Evolutionary conservation across 768 basidiomycete species (phyloP).

Genomic region (Termitomyces sp.): DNA sequence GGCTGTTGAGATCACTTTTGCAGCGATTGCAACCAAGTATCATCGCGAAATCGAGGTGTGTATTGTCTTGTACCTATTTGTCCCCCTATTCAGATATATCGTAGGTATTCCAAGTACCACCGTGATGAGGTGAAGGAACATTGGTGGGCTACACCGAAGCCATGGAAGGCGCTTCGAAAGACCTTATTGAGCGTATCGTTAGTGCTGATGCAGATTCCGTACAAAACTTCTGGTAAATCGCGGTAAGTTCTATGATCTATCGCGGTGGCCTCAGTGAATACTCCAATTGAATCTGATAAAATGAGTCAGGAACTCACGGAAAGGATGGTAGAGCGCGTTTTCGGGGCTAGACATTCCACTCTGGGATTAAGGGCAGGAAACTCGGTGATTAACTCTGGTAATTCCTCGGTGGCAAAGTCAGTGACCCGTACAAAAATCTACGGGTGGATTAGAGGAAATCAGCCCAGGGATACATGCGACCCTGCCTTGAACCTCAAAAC

Average conservation of each 20-base stretch:
- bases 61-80: background rate
- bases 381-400: constrained; percentile 61
- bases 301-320: background rate
- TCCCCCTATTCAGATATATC: background rate
- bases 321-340: constrained; percentile 35
- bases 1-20: no score
- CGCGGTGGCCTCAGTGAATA: constrained; percentile 54
- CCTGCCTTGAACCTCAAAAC: constrained; percentile 46
- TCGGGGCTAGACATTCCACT: constrained; percentile 63
- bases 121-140: constrained; percentile 71
- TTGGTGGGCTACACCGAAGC: constrained; percentile 74
- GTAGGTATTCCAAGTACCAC: constrained; percentile 61
- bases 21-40: constrained; percentile 7
- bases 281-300: background rate
- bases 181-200: constrained; percentile 53
- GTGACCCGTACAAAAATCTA: constrained; percentile 53
- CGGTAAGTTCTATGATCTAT: constrained; percentile 56
- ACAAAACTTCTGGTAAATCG: constrained; percentile 68
- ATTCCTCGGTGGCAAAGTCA: constrained; percentile 64
- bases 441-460: constrained; percentile 54
- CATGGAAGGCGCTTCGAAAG: constrained; percentile 58
- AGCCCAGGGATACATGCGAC: constrained; percentile 45
- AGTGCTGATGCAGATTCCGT: constrained; percentile 61
- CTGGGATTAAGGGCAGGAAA: no score
- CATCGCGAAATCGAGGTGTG: constrained; percentile 22